A percentile compares a stretch with the other conserved stretches of the same genome.
These are phyloP conservation scores for Pseudogymnoascus sp. DNA, from an alignment of 2,329 filamentous ascomycete genomes.

Conservation along the genomic window DNA sequence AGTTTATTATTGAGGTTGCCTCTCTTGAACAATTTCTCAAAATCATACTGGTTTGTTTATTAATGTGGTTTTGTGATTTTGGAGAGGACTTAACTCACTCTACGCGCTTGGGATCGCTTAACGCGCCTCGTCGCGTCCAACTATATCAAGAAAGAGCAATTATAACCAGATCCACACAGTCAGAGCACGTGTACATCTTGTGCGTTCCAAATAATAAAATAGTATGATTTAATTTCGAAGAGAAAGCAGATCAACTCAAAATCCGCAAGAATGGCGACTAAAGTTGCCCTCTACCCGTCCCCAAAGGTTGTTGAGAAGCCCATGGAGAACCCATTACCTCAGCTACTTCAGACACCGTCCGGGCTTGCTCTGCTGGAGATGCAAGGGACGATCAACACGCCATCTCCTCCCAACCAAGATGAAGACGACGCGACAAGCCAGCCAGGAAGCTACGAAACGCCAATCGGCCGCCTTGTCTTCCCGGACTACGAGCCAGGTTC, in stretches of 20 bases:
- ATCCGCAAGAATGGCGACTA: constrained; percentile 1
- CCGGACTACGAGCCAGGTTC: constrained; percentile 58
- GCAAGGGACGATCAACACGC: constrained; percentile 81
- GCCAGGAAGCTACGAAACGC: constrained; percentile 33
- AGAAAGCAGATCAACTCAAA: not conserved
- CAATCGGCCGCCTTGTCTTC: constrained; percentile 69
- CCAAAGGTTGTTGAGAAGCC: not conserved
- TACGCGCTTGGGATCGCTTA: constrained; percentile 3
- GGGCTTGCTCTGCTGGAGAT: constrained; percentile 87
- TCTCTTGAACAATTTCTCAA: not conserved
- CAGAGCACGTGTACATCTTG: not conserved
- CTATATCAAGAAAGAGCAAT: not conserved
- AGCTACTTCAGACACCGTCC: constrained; percentile 78
- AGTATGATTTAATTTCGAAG: not conserved
- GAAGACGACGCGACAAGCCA: constrained; percentile 30
- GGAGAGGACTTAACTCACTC: not conserved
- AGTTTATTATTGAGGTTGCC: not conserved
- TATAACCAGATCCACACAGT: not conserved
- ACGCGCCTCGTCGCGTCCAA: constrained; percentile 4
- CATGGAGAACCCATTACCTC: constrained; percentile 53
- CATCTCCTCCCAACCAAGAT: constrained; percentile 32
- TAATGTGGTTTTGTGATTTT: not conserved
- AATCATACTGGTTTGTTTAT: not conserved
- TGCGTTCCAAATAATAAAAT: not conserved
- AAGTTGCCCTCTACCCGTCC: not conserved